Evolutionary conservation across 2,329 filamentous ascomycete species (phyloP).

Genomic region (Alternaria consortialis): DNA sequence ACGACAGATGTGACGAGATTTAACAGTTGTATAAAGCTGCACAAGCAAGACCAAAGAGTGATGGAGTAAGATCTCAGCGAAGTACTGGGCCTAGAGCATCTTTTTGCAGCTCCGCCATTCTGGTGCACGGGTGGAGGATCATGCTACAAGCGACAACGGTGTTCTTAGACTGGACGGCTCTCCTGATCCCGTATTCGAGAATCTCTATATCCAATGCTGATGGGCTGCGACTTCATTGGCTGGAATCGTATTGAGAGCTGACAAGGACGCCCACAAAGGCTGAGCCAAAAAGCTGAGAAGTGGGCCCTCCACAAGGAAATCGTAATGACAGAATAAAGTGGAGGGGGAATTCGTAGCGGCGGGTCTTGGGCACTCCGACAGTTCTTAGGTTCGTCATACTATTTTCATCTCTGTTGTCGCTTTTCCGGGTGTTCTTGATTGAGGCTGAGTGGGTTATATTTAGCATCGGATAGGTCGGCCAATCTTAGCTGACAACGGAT

Average conservation of each 20-base stretch:
- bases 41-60: not conserved
- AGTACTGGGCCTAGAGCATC: not conserved
- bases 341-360: not conserved
- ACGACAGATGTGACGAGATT: not conserved
- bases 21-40: not conserved
- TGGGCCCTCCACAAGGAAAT: constrained; percentile 2
- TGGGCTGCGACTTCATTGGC: constrained; percentile 13
- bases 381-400: not conserved
- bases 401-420: constrained; percentile 6
- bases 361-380: not conserved
- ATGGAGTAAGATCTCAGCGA: not conserved
- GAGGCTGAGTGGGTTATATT: constrained; percentile 35
- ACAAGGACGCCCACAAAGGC: constrained; percentile 1
- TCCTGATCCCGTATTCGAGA: constrained; percentile 9
- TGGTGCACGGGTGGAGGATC: constrained; percentile 4
- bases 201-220: constrained; percentile 17
- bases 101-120: constrained; percentile 15
- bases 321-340: not conserved
- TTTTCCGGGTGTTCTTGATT: constrained; percentile 16
- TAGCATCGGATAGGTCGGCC: constrained; percentile 21
- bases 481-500: constrained; percentile 18
- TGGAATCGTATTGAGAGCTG: constrained; percentile 1
- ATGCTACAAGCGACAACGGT: constrained; percentile 12
- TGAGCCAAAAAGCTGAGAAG: constrained; percentile 17
- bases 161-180: constrained; percentile 16